phyloP scores from a whole-genome alignment of 805 yeast genomes.

The Wickerhamiella qilinensis region DNA sequence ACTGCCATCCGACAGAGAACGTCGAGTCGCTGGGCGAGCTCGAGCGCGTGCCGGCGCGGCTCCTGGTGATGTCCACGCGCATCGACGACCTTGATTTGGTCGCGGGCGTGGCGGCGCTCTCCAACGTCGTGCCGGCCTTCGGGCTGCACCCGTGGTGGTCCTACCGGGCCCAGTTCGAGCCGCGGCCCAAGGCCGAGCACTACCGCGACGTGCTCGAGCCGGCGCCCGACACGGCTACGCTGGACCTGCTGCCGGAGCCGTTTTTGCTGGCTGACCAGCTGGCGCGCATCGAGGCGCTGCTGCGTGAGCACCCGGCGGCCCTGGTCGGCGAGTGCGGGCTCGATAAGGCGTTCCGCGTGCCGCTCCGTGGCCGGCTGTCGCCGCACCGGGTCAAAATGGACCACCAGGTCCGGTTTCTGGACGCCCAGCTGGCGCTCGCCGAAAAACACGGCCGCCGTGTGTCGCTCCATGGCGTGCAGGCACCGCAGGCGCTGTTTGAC shows the following conservation, averaged over 20 bases:
- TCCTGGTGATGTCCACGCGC: constrained; percentile 24
- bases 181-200: constrained; percentile 26
- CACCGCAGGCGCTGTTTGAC: constrained; percentile 48
- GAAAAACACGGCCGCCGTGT: constrained; percentile 31
- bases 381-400: constrained; percentile 39
- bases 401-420: constrained; percentile 50
- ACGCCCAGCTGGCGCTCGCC: constrained; percentile 40
- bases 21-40: constrained; percentile 12
- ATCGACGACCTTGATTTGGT: constrained; percentile 22
- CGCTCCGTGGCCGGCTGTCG: constrained; percentile 24
- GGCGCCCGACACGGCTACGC: constrained; percentile 23
- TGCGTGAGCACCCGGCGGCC: constrained; percentile 20
- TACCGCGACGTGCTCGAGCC: constrained; percentile 36
- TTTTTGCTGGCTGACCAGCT: constrained; percentile 26
- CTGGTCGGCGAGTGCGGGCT: constrained; percentile 86
- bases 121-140: constrained; percentile 22
- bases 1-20: constrained; percentile 26
- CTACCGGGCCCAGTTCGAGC: constrained; percentile 37
- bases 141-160: constrained; percentile 88
- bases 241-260: constrained; percentile 47
- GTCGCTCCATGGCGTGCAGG: constrained; percentile 74
- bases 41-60: constrained; percentile 9
- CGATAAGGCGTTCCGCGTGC: constrained; percentile 61
- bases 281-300: constrained; percentile 19
- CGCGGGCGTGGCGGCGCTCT: constrained; percentile 15